Evolutionary conservation across 129 eudicot species (phyloP).

Genomic region (Pittosporum tobira): DNA sequence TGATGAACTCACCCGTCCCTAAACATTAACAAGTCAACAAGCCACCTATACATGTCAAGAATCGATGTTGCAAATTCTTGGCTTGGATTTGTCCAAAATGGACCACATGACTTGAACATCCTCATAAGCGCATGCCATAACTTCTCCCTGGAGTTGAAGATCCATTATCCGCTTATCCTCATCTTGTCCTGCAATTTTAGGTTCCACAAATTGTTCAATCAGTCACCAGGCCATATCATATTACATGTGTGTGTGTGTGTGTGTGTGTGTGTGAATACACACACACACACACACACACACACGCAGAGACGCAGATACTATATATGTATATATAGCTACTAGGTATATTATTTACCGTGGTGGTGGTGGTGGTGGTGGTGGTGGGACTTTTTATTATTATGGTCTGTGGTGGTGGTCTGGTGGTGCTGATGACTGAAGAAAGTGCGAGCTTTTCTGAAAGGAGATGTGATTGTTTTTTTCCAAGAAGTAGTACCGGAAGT

Average conservation of each 20-base stretch:
- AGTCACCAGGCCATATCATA: background rate
- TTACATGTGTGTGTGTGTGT: no score
- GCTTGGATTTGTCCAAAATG: slow-evolving; percentile 53
- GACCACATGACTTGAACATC: slow-evolving; percentile 80
- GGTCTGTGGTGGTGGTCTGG: background rate
- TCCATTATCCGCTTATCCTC: background rate
- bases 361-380: slow-evolving; percentile 17
- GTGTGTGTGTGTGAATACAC: no score
- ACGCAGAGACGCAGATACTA: background rate
- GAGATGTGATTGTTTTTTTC: slow-evolving; percentile 38
- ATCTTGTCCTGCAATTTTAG: slow-evolving; percentile 11
- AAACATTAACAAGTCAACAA: no score
- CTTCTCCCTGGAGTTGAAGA: slow-evolving; percentile 38
- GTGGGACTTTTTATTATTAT: slow-evolving; percentile 30
- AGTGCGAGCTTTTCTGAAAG: slow-evolving; percentile 51
- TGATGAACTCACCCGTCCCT: no score
- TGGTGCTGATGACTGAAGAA: slow-evolving; percentile 33
- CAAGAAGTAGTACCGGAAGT: slow-evolving; percentile 14
- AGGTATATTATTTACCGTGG: no score
- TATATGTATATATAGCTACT: no score
- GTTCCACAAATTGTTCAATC: background rate
- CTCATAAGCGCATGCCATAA: slow-evolving; percentile 56
- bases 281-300: background rate
- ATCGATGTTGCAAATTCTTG: slow-evolving; percentile 19
- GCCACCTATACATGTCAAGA: background rate